These are phyloP conservation scores for Aspergillus pseudotamarii DNA, from an alignment of 2,329 filamentous ascomycete species.

Conservation along the genomic window DNA sequence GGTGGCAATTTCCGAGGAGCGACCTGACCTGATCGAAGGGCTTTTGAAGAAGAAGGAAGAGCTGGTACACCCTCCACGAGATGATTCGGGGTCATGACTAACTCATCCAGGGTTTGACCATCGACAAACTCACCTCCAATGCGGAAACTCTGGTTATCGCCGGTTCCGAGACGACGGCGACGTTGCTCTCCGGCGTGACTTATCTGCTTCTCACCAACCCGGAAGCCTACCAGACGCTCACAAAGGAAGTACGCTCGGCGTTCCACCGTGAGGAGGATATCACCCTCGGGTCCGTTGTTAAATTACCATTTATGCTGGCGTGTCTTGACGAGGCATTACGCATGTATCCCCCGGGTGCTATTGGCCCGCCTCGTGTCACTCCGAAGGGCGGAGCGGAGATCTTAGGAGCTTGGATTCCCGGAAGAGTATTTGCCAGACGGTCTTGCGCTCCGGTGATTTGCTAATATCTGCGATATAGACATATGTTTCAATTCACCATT, in stretches of 20 bases:
- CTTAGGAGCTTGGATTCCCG: slow-evolving; percentile 26
- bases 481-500: slow-evolving; percentile 48
- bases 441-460: background rate
- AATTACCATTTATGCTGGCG: slow-evolving; percentile 45
- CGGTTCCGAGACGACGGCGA: slow-evolving; percentile 46
- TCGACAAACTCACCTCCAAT: slow-evolving; percentile 24
- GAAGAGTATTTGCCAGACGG: slow-evolving; percentile 15
- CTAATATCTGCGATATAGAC: slow-evolving; percentile 34
- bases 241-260: slow-evolving; percentile 42
- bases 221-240: slow-evolving; percentile 27
- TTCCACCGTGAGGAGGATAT: slow-evolving; percentile 46
- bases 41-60: slow-evolving; percentile 5
- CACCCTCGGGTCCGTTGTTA: slow-evolving; percentile 31
- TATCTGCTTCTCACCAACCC: slow-evolving; percentile 32
- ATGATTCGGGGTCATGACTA: background rate
- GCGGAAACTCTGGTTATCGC: slow-evolving; percentile 36
- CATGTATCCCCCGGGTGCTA: slow-evolving; percentile 41
- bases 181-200: slow-evolving; percentile 40
- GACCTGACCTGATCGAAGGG: slow-evolving; percentile 4
- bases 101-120: background rate
- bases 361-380: slow-evolving; percentile 23
- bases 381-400: slow-evolving; percentile 23
- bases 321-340: slow-evolving; percentile 49
- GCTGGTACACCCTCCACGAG: background rate
- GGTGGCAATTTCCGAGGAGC: background rate